Evolutionary conservation across 2,329 filamentous ascomycete species (phyloP).

Genomic region (Diaporthe citri): DNA sequence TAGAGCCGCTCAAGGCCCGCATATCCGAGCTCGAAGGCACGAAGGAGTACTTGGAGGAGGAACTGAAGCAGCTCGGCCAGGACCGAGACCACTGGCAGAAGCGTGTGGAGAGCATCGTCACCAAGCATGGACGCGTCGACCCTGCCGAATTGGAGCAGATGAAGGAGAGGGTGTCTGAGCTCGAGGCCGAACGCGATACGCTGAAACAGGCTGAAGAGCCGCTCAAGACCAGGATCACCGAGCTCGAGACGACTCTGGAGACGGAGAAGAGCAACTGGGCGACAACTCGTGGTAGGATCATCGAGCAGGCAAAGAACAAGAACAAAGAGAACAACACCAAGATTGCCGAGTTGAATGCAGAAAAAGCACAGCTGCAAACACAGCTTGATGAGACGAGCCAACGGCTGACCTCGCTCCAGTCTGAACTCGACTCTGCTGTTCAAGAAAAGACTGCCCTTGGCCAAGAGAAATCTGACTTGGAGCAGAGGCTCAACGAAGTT

Average conservation of each 20-base stretch:
- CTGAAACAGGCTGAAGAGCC: constrained; percentile 63
- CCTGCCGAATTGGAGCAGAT: constrained; percentile 92
- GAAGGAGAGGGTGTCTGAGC: constrained; percentile 78
- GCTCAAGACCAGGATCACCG: constrained; percentile 66
- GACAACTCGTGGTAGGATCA: constrained; percentile 64
- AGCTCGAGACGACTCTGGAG: constrained; percentile 65
- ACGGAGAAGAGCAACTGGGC: constrained; percentile 68
- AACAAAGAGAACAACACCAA: constrained; percentile 65
- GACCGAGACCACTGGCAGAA: constrained; percentile 97
- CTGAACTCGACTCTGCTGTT: constrained; percentile 67
- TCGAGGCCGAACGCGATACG: constrained; percentile 75
- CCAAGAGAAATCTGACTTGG: constrained; percentile 40
- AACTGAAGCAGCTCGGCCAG: constrained; percentile 88
- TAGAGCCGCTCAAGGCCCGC: constrained; percentile 85
- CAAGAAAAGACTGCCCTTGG: constrained; percentile 47
- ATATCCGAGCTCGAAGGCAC: constrained; percentile 87
- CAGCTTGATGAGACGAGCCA: constrained; percentile 60
- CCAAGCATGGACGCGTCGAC: constrained; percentile 95
- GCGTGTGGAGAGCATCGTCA: constrained; percentile 93
- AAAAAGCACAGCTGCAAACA: constrained; percentile 65
- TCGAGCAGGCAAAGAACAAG: constrained; percentile 74
- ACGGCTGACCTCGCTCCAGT: constrained; percentile 54
- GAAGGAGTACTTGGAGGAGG: constrained; percentile 84
- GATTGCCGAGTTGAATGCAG: constrained; percentile 66
- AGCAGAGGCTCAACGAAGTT: constrained; percentile 56